Evolutionary conservation across 129 eudicot species (phyloP), one percentile per base, ranked within the genome.

Genomic region (Centaurea solstitialis): DNA sequence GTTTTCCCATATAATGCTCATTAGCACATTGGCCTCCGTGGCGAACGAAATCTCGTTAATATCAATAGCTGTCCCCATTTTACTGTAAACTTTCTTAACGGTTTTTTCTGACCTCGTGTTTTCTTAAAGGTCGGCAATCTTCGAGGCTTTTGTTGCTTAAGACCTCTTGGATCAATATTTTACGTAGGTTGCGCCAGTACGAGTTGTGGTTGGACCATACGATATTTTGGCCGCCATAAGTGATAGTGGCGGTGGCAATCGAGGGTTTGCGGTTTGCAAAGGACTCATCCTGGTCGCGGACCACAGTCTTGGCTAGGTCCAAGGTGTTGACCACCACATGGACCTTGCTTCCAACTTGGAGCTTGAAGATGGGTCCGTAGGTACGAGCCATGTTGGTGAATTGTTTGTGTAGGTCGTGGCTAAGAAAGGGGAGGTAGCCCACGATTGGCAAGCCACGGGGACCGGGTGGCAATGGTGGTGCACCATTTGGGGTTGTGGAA

Each of bases 1-100:
- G 4, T 87, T 82, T 24, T 88, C 90, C 90, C 93, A 89, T 40
- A 87, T 7, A 90, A 87, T 84, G 43, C 77, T 71, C 39, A 80
- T 89, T 9, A 89, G 28, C 13, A 87, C 87, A 20, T 87, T 82
- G 4, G 79, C 30, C 35, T 66, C 77, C 1, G 87, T 76, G 41
- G 77, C 18, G 45, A 87, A 89, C 71, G 75, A 20, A 30, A 75
- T 47, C 38, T 89, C 84, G 0, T 80, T 87, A 0, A 87, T 43
- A 4, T 85, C 62, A 17, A 87, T 85, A 1, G 81, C 78, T 8
- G 33, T 67, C 57, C 90, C 87, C 38, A 53, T 79, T 13, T 66
- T 77, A 23, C 59, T 61, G 68, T 68, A 76, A 7, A 89, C 26
- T 74, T 43, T 26, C 30, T 26, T 26, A n/a, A 26, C 30, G 1